Conservation (phyloP, 148 eudicot genomes). For the Fagopyrum homotropicum region DNA sequence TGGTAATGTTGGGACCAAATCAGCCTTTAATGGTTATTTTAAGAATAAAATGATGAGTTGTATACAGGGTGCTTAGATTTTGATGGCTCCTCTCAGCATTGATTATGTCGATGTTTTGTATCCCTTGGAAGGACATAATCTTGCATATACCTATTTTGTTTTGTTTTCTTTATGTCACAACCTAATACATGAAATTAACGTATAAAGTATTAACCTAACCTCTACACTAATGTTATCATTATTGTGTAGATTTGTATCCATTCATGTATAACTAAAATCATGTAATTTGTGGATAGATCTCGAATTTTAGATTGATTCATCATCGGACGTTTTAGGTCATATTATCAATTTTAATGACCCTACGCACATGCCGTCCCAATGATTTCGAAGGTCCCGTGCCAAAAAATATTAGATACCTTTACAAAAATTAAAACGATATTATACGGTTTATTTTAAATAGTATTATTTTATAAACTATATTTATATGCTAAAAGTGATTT, state of each 20-base stretch:
- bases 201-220: background rate
- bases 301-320: too few species aligned
- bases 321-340: too few species aligned
- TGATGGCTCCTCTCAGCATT: background rate
- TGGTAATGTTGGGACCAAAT: slow-evolving; percentile 5
- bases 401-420: too few species aligned
- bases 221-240: background rate
- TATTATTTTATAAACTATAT: too few species aligned
- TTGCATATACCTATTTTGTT: background rate
- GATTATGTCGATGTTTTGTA: slow-evolving; percentile 9
- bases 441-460: too few species aligned
- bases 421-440: too few species aligned
- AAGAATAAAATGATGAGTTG: background rate
- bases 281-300: too few species aligned
- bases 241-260: background rate
- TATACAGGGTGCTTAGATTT: slow-evolving; percentile 7
- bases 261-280: too few species aligned
- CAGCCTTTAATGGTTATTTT: background rate
- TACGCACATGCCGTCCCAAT: too few species aligned
- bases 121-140: background rate
- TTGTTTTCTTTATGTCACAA: background rate
- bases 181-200: background rate
- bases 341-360: too few species aligned
- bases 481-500: too few species aligned
- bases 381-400: too few species aligned